phyloP scores from a whole-genome alignment of 1,139 yeast species.

The Barnettozyma hawaiiensis region DNA sequence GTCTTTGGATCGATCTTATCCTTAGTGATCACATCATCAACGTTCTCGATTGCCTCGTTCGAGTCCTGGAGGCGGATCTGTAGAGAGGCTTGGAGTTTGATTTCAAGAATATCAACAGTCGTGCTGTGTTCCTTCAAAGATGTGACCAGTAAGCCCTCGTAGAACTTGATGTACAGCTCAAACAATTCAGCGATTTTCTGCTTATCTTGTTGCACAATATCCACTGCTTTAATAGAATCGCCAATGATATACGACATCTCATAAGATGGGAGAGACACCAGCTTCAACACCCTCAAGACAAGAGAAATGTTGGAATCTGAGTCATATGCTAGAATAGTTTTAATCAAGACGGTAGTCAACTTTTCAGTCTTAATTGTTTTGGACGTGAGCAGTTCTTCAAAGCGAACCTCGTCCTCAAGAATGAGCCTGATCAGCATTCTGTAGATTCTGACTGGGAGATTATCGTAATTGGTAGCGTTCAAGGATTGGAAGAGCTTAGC shows the following conservation, averaged over 20 bases:
- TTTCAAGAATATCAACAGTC: slow-evolving; percentile 54
- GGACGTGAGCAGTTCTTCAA: slow-evolving; percentile 21
- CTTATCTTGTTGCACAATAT: slow-evolving; percentile 31
- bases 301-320: slow-evolving; percentile 28
- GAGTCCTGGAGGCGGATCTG: slow-evolving; percentile 24
- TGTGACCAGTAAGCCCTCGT: slow-evolving; percentile 38
- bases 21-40: slow-evolving; percentile 3
- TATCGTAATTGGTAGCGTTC: slow-evolving; percentile 35
- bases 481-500: slow-evolving; percentile 35
- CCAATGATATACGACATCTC: slow-evolving; percentile 34
- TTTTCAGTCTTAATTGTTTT: slow-evolving; percentile 27
- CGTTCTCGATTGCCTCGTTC: slow-evolving; percentile 22
- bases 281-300: slow-evolving; percentile 29
- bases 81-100: slow-evolving; percentile 60
- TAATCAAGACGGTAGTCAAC: slow-evolving; percentile 32
- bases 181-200: slow-evolving; percentile 37
- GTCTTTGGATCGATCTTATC: slow-evolving; percentile 16
- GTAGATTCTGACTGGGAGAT: slow-evolving; percentile 33
- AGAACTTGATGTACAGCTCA: slow-evolving; percentile 38
- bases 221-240: slow-evolving; percentile 34
- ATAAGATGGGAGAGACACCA: slow-evolving; percentile 31
- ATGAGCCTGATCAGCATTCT: slow-evolving; percentile 28
- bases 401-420: slow-evolving; percentile 20
- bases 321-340: slow-evolving; percentile 35
- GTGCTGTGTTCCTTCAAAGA: slow-evolving; percentile 37